Conservation (phyloP, 1,284 basidiomycete genomes). For the Ganoderma meredithae region DNA sequence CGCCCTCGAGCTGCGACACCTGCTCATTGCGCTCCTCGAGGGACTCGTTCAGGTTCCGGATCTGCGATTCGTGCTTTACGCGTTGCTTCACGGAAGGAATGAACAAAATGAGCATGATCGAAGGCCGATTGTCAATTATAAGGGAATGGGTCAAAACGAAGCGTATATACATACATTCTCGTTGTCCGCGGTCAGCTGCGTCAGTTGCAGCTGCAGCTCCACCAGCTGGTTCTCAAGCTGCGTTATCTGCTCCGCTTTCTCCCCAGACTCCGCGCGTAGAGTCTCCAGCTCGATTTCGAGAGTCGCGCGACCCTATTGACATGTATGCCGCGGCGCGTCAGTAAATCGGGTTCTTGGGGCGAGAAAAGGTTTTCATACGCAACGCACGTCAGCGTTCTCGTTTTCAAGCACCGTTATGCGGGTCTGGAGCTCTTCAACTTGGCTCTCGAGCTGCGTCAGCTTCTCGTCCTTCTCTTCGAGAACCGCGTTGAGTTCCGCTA, state of each 20-base stretch:
- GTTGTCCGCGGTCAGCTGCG: constrained; percentile 22
- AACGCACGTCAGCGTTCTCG: constrained; percentile 23
- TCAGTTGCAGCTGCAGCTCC: constrained; percentile 28
- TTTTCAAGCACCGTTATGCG: constrained; percentile 18
- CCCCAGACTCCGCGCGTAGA: constrained; percentile 19
- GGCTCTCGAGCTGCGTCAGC: constrained; percentile 25
- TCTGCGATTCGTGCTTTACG: constrained; percentile 18
- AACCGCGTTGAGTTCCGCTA: constrained; percentile 25
- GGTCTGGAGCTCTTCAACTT: constrained; percentile 24
- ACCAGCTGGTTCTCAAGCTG: constrained; percentile 29
- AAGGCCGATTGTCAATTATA: background rate
- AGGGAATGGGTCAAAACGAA: background rate
- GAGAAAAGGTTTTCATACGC: background rate
- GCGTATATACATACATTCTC: constrained; percentile 30
- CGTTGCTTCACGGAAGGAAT: constrained; percentile 19
- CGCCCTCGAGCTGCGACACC: constrained; percentile 26
- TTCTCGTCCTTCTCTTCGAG: constrained; percentile 33
- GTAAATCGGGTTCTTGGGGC: background rate
- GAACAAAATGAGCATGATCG: constrained; percentile 8
- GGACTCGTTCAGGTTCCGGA: constrained; percentile 17
- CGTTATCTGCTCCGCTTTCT: constrained; percentile 28
- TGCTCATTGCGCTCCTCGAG: constrained; percentile 31
- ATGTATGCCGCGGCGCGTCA: background rate
- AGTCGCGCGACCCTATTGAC: constrained; percentile 8
- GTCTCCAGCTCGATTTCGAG: constrained; percentile 20